phyloP scores from a whole-genome alignment of 1,139 yeast species.

The Scheffersomyces titani region DNA sequence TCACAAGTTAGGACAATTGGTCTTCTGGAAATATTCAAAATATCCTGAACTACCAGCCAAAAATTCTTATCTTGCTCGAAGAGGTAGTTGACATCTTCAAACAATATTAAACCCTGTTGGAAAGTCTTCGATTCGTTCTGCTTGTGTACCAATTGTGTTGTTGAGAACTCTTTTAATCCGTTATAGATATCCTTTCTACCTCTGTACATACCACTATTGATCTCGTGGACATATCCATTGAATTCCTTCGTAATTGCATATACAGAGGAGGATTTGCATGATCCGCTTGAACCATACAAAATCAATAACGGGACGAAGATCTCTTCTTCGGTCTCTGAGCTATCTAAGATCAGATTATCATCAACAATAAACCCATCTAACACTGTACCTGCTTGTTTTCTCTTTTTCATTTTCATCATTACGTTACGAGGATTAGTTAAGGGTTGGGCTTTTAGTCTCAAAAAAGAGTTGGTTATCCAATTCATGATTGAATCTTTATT shows the following conservation, averaged over 20 bases:
- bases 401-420: slow-evolving; percentile 20
- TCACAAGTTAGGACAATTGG: slow-evolving; percentile 81
- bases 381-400: slow-evolving; percentile 12
- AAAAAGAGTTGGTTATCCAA: slow-evolving; percentile 57
- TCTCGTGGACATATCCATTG: slow-evolving; percentile 77
- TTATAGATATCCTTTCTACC: slow-evolving; percentile 70
- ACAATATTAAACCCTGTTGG: slow-evolving; percentile 67
- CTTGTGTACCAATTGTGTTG: slow-evolving; percentile 75
- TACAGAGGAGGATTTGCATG: slow-evolving; percentile 78
- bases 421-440: slow-evolving; percentile 33
- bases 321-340: slow-evolving; percentile 31
- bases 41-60: slow-evolving; percentile 72
- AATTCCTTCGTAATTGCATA: slow-evolving; percentile 67
- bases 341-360: slow-evolving; percentile 20
- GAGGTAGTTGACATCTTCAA: slow-evolving; percentile 85
- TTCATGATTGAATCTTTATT: slow-evolving; percentile 24
- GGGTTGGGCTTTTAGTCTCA: slow-evolving; percentile 33
- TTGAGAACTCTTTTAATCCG: slow-evolving; percentile 74
- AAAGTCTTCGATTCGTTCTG: slow-evolving; percentile 33
- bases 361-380: slow-evolving; percentile 33
- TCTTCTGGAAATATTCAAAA: slow-evolving; percentile 66
- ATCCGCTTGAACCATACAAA: slow-evolving; percentile 70
- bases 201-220: slow-evolving; percentile 72
- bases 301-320: slow-evolving; percentile 63
- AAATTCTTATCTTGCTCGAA: slow-evolving; percentile 80